Evolutionary conservation across 1,284 basidiomycete species (phyloP), one percentile per base, ranked within the genome.

Genomic region (Sanghuangporus baumii): DNA sequence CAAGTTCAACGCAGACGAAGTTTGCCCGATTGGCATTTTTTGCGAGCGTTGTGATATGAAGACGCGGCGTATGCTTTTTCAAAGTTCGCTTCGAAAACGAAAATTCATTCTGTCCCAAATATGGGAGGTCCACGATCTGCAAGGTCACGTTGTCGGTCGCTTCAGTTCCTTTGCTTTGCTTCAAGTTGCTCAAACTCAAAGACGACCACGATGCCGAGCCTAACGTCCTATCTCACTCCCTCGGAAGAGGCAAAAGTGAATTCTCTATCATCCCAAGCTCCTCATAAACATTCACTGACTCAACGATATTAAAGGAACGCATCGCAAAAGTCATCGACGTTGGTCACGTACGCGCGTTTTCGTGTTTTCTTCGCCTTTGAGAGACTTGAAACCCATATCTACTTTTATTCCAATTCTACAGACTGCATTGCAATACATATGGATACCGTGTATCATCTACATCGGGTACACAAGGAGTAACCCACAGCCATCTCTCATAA

Each of bases 371-470:
- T 56, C 57, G 55, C 58, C n/a, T 8, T 31, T 31, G 26, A 31
- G 26, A 31, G 26, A 18, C 8, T 7, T n/a, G 34, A 34, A 43
- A 26, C 43, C 31, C 26, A 55, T 34, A 66, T 59, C 36, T 56
- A 63, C 34, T 60, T 36, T 11, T 47, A 59, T 20, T 50, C 20
- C 47, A 50, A 54, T 6, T 26, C 54, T 62, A 16, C 70, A 96
- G 94, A 93, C 90, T 65, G 82, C 93, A 69, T 74, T 96, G 64
- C 93, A 96, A 75, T 94, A 94, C 71, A 89, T 88, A 67, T 97
- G 94, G 93, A 92, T 97, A 71, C 94, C 94, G 43, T 79, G 94
- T 72, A 92, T 97, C 72, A 95, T 97, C 70, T 96, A 93, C 75
- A 82, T 96, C 71, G 94, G 94, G 38, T 96, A 92, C 79, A 91